Percentiles rank a stretch among this genome's conserved stretches.
These are phyloP conservation scores for Solanum tarijense DNA, from an alignment of 257 asterid genomes.

Conservation along the genomic window DNA sequence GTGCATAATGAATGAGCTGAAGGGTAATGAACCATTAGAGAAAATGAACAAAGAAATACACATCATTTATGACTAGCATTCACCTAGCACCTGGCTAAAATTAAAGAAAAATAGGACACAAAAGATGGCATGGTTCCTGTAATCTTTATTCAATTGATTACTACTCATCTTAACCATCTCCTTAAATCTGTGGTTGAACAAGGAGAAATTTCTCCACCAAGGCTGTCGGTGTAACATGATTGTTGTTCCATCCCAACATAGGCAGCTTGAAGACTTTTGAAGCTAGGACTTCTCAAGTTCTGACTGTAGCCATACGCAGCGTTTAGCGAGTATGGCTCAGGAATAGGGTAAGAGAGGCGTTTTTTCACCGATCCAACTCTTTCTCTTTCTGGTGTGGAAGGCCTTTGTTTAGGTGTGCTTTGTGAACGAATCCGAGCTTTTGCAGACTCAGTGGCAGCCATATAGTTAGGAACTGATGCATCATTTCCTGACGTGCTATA, in stretches of 20 bases:
- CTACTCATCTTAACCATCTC: slow-evolving; percentile 67
- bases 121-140: neutral
- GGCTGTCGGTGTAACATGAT: slow-evolving; percentile 60
- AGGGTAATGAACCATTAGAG: neutral
- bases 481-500: slow-evolving; percentile 24
- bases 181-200: slow-evolving; percentile 78
- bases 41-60: slow-evolving; percentile 2
- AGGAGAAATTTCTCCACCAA: slow-evolving; percentile 85
- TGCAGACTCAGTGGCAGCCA: slow-evolving; percentile 89
- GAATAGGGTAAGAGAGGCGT: slow-evolving; percentile 62
- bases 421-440: slow-evolving; percentile 74
- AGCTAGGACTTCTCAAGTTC: slow-evolving; percentile 75
- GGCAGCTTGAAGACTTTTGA: slow-evolving; percentile 77
- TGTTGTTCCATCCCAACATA: slow-evolving; percentile 77
- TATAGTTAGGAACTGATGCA: slow-evolving; percentile 55
- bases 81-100: neutral
- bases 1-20: neutral
- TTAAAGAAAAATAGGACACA: neutral
- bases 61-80: neutral
- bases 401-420: slow-evolving; percentile 83
- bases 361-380: slow-evolving; percentile 46
- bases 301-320: slow-evolving; percentile 33
- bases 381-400: slow-evolving; percentile 76
- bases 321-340: slow-evolving; percentile 42
- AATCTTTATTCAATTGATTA: neutral